These are phyloP conservation scores for Stropharia rugosoannulata DNA, from an alignment of 768 basidiomycete genomes.

Conservation along the genomic window DNA sequence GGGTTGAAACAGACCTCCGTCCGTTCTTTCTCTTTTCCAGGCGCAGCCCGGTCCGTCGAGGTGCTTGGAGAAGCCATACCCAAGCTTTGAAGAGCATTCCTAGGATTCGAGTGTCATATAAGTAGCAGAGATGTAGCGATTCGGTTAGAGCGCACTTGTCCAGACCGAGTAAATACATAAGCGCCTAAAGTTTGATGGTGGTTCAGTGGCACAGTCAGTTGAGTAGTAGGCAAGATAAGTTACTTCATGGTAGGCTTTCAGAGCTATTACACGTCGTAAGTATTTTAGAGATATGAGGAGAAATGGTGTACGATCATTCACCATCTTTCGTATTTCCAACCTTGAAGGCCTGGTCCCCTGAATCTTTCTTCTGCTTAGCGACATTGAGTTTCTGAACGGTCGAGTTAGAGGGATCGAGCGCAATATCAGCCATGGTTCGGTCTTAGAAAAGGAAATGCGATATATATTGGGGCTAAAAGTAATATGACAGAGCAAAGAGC, in stretches of 20 bases:
- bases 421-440: conserved; percentile 25
- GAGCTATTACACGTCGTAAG: conserved; percentile 39
- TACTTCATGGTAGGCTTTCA: conserved; percentile 75
- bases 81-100: conserved; percentile 56
- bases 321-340: conserved; percentile 59
- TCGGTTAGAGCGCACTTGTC: conserved; percentile 58
- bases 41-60: conserved; percentile 27
- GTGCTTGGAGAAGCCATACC: conserved; percentile 33
- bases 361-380: conserved; percentile 67
- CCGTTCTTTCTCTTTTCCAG: conserved; percentile 48
- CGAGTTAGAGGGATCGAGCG: conserved; percentile 21
- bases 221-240: conserved; percentile 6
- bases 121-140: neutral
- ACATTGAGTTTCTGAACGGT: conserved; percentile 52
- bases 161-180: conserved; percentile 72
- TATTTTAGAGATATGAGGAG: no score
- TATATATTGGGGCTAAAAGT: conserved; percentile 1
- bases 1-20: conserved; percentile 52
- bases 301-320: conserved; percentile 24
- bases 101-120: conserved; percentile 20
- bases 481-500: conserved; percentile 6
- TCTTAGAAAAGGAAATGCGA: neutral
- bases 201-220: conserved; percentile 1
- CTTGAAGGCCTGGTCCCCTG: conserved; percentile 69
- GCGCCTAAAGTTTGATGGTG: conserved; percentile 39